Evolutionary conservation across 139 green algal genomes (phyloP), one percentile per base, ranked within the genome.

Genomic region (Gonium pectorale): DNA sequence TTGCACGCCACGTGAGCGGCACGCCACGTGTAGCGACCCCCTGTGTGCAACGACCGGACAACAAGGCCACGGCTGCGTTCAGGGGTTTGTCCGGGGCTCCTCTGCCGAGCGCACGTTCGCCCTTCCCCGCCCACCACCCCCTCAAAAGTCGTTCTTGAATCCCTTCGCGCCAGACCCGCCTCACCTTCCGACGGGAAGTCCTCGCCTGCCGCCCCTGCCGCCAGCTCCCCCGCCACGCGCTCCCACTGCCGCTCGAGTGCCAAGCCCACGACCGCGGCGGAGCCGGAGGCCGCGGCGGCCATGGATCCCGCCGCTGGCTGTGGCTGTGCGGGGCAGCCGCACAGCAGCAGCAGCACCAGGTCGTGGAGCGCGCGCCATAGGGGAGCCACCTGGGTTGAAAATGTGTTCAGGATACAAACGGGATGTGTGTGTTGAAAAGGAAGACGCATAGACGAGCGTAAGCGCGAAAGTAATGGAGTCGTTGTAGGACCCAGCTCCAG

Each of bases 291-390:
- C 52, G 52, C 35, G 24, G 52, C 52, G 24, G 51, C 9, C n/a
- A 1, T 9, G 5, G 4, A 3, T 9, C 9, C 33, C 63, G 11
- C 33, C 33, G 17, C 21, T 7, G 9, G 4, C 33, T 43, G 11
- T 35, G 1, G 33, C 33, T 3, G 4, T 7, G 63, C 19, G 17
- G 41, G n/a, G 75, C 59, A 52, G 56, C 75, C 59, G 3, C 37
- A 29, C 29, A 69, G 41, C 29, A 83, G 21, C 31, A 66, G 11
- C 0, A 83, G 43, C 24, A 83, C 77, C 8, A 44, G 46, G 63
- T 83, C 77, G 41, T 83, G 77, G 7, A 83, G 77, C 0, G 33
- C 77, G 1, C 43, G 60, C 77, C 77, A 83, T 27, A 83, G 5
- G 17, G 62, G 21, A 7, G 17, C 77, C 0, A 62, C 31, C 77